These are phyloP conservation scores for Pascua sp. DNA, from an alignment of 1,284 basidiomycete species.

Conservation along the genomic window DNA sequence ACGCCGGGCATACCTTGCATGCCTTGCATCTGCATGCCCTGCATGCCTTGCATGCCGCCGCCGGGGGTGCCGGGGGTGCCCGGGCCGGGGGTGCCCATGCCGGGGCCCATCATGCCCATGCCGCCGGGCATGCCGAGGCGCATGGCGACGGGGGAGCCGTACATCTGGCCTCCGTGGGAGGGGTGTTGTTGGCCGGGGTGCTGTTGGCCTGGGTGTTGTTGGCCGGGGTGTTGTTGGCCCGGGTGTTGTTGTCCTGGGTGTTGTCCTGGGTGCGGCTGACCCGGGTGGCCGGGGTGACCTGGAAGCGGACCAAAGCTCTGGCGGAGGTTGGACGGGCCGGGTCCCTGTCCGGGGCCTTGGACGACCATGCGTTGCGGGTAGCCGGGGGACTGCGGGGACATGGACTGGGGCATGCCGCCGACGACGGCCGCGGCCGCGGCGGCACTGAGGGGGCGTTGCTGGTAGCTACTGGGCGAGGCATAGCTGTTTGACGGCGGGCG, in stretches of 20 bases:
- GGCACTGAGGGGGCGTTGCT: not conserved
- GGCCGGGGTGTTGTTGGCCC: too few relatives aligned
- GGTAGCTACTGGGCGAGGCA: not conserved
- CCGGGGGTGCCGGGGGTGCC: not conserved
- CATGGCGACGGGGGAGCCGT: slow-evolving; percentile 2
- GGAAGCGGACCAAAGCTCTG: slow-evolving; percentile 6
- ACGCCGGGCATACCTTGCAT: not conserved
- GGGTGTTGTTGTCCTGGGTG: too few relatives aligned
- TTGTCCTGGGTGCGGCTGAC: too few relatives aligned
- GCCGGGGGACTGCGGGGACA: not conserved
- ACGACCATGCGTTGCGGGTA: slow-evolving; percentile 5
- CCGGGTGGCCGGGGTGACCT: too few relatives aligned
- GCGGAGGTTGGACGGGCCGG: slow-evolving; percentile 14
- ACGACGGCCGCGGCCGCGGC: not conserved
- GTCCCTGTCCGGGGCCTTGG: not conserved
- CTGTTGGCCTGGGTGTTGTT: too few relatives aligned
- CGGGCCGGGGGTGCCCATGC: slow-evolving; percentile 3
- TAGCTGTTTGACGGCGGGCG: not conserved
- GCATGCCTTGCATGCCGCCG: not conserved
- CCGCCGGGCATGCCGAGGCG: not conserved
- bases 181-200: too few relatives aligned
- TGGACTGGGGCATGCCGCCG: not conserved
- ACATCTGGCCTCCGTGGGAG: not conserved
- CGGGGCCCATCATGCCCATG: slow-evolving; percentile 1
- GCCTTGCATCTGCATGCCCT: slow-evolving; percentile 1